A percentile compares a stretch with the other conserved stretches of the same genome.
Conservation (phyloP, 495 filamentous ascomycete species). For the Aspergillus haitiensis region DNA sequence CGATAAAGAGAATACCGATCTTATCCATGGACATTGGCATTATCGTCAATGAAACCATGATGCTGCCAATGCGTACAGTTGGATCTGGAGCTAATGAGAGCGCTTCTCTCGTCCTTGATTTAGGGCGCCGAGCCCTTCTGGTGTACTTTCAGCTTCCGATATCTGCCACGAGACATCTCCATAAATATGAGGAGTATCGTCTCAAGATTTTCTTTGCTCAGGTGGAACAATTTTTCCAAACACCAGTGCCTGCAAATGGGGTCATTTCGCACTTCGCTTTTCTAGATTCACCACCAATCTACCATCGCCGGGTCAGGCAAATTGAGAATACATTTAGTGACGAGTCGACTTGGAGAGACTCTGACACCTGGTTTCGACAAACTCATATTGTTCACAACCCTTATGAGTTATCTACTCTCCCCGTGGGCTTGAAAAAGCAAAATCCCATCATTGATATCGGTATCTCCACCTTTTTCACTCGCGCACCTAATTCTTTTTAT, state of each 20-base stretch:
- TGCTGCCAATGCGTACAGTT: slow-evolving; percentile 35
- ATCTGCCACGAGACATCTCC: slow-evolving; percentile 7
- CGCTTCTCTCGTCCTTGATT: slow-evolving; percentile 28
- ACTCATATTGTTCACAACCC: slow-evolving; percentile 63
- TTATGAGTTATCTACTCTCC: slow-evolving; percentile 29
- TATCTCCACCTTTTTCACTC: slow-evolving; percentile 27
- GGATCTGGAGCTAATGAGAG: slow-evolving; percentile 7
- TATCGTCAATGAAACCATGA: slow-evolving; percentile 27
- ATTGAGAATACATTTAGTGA: slow-evolving; percentile 39
- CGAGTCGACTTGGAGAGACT: slow-evolving; percentile 58
- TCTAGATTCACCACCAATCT: slow-evolving; percentile 63
- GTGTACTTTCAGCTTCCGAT: slow-evolving; percentile 33
- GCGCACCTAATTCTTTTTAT: background rate
- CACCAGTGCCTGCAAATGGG: slow-evolving; percentile 32
- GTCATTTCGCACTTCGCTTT: slow-evolving; percentile 55
- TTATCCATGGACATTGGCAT: slow-evolving; percentile 37
- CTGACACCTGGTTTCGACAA: slow-evolving; percentile 72
- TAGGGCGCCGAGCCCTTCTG: slow-evolving; percentile 29
- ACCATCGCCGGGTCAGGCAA: slow-evolving; percentile 56
- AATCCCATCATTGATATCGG: slow-evolving; percentile 74
- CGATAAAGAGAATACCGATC: slow-evolving; percentile 31
- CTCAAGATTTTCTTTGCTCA: slow-evolving; percentile 66
- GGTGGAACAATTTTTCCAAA: slow-evolving; percentile 55
- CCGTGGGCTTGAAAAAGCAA: slow-evolving; percentile 57
- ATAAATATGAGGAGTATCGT: slow-evolving; percentile 37